Percentiles rank a stretch among this genome's conserved stretches.
Conservation (phyloP, 2,329 filamentous ascomycete genomes). For the Cercospora canescens region DNA sequence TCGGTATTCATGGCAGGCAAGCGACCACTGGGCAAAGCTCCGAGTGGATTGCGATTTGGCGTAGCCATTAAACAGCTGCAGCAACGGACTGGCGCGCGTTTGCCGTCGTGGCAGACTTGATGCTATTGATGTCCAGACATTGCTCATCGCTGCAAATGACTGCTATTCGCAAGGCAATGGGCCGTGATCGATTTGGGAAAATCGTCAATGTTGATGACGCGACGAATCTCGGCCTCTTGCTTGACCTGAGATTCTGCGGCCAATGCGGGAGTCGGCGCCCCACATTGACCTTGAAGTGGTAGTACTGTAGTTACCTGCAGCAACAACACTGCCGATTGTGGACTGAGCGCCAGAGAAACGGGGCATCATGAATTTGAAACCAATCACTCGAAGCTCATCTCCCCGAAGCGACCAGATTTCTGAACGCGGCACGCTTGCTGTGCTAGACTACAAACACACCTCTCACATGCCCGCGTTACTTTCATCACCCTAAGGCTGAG, state of each 20-base stretch:
- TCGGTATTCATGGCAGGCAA: not conserved
- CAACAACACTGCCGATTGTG: no score
- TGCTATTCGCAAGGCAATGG: not conserved
- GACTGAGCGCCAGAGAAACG: no score
- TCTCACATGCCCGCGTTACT: no score
- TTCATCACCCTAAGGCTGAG: no score
- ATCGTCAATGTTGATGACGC: not conserved
- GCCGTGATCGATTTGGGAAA: not conserved
- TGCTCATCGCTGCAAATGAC: constrained; percentile 29
- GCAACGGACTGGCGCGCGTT: constrained; percentile 25
- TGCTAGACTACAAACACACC: no score
- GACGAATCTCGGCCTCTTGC: not conserved
- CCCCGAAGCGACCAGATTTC: no score
- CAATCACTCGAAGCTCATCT: no score
- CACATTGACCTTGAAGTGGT: no score
- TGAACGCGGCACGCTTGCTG: no score
- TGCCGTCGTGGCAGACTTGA: constrained; percentile 25
- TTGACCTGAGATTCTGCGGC: not conserved
- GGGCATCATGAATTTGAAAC: no score
- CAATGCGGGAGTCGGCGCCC: not conserved
- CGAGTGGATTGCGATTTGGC: constrained; percentile 21
- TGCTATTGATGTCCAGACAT: constrained; percentile 36
- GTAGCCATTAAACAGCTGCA: constrained; percentile 34
- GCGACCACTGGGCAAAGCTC: constrained; percentile 9
- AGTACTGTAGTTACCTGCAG: no score